Evolutionary conservation across 768 basidiomycete species (phyloP).

Genomic region (Cystobasidium ongulense): DNA sequence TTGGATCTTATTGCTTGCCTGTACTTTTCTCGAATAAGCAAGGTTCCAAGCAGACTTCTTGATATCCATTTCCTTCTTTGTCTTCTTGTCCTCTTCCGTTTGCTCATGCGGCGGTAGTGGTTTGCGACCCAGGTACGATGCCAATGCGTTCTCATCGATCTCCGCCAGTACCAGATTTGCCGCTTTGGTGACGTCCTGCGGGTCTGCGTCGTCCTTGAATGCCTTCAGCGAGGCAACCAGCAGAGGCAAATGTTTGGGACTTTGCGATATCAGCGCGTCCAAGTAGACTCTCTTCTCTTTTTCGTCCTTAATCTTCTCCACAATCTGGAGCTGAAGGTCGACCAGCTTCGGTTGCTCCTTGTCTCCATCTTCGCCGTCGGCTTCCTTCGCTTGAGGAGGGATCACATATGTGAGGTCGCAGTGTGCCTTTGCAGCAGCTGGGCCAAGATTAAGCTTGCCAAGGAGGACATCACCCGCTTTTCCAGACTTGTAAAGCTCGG

Average conservation of each 20-base stretch:
- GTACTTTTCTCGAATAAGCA: slow-evolving; percentile 1
- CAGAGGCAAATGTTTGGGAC: slow-evolving; percentile 27
- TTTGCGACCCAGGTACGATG: slow-evolving; percentile 17
- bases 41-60: slow-evolving; percentile 12
- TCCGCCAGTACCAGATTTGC: slow-evolving; percentile 11
- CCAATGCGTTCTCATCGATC: slow-evolving; percentile 17
- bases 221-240: slow-evolving; percentile 26
- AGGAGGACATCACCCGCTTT: slow-evolving; percentile 26
- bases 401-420: neutral
- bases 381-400: slow-evolving; percentile 18
- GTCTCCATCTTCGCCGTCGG: neutral
- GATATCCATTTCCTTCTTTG: slow-evolving; percentile 23
- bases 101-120: neutral
- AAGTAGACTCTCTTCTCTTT: slow-evolving; percentile 25
- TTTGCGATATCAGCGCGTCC: neutral
- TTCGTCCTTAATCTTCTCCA: slow-evolving; percentile 34
- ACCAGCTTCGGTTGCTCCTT: slow-evolving; percentile 29
- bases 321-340: slow-evolving; percentile 31
- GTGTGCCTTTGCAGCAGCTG: neutral
- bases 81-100: slow-evolving; percentile 22
- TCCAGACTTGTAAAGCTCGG: slow-evolving; percentile 27
- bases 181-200: neutral
- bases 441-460: slow-evolving; percentile 14
- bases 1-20: slow-evolving; percentile 5
- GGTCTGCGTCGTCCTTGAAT: slow-evolving; percentile 15